These are phyloP conservation scores for Anthoceros angustus DNA, from an alignment of 225 moss, liverwort and hornwort species.

Conservation along the genomic window DNA sequence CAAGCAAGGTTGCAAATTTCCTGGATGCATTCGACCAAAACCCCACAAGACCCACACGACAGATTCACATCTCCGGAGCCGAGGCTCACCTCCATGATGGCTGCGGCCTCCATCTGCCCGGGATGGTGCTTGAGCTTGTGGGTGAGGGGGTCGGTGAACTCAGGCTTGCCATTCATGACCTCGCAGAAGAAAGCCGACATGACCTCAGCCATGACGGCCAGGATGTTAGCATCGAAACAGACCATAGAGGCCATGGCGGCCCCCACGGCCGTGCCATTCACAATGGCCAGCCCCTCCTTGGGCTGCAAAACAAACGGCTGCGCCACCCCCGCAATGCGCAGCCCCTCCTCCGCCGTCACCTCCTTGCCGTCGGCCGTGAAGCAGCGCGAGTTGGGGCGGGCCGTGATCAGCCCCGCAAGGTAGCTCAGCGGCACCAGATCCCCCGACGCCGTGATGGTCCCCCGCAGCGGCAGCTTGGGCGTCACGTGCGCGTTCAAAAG, in stretches of 20 bases:
- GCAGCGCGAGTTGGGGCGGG: slow-evolving; percentile 41
- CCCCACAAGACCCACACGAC: too few relatives aligned
- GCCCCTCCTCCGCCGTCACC: slow-evolving; percentile 30
- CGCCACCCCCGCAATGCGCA: slow-evolving; percentile 32
- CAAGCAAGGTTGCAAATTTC: too few relatives aligned
- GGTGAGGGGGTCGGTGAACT: slow-evolving; percentile 23
- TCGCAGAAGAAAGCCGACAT: slow-evolving; percentile 39
- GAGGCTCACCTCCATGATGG: slow-evolving; percentile 15
- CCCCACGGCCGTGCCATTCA: slow-evolving; percentile 51
- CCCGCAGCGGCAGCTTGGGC: slow-evolving; percentile 21
- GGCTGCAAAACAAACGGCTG: slow-evolving; percentile 45
- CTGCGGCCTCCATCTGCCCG: slow-evolving; percentile 28
- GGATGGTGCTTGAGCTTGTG: slow-evolving; percentile 32
- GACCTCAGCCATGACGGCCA: slow-evolving; percentile 43
- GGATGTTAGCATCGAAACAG: slow-evolving; percentile 52
- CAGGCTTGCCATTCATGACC: slow-evolving; percentile 22
- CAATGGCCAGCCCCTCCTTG: slow-evolving; percentile 51
- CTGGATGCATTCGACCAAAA: too few relatives aligned
- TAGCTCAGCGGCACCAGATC: slow-evolving; percentile 26
- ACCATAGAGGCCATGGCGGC: slow-evolving; percentile 43
- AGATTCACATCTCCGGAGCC: too few relatives aligned
- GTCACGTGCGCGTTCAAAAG: slow-evolving; percentile 21
- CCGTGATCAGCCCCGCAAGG: slow-evolving; percentile 42
- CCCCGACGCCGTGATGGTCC: slow-evolving; percentile 26
- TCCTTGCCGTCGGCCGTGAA: slow-evolving; percentile 27